Evolutionary conservation across 257 asterid genomes (phyloP), one percentile per base, ranked within the genome.

Genomic region (Sherardia arvensis): DNA sequence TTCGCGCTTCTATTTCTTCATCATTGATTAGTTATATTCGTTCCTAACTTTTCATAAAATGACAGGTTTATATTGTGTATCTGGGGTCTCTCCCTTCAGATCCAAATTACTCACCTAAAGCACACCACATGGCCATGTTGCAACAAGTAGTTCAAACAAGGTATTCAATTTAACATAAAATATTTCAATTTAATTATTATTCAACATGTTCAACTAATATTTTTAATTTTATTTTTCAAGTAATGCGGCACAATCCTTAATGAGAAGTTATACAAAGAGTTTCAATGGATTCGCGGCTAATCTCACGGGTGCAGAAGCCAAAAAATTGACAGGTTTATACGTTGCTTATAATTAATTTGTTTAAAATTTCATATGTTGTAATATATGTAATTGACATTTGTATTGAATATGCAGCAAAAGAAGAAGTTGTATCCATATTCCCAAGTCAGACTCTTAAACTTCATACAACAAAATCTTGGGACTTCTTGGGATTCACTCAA

Each of bases 401-500:
- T 25, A 8, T 20, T 3, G 28, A 12, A 20, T 22, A 4, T 8
- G 8, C 8, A 53, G 57, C 14, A 18, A 22, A 53, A 10, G 28
- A 53, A 8, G 9, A 22, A 7, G 57, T 53, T 25, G 57, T 53
- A 14, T 20, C 57, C 1, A 7, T 79, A 14, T 76, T 79, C 10
- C 81, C 81, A 5, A 66, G 76, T 56, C 60, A 3, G 70, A 70
- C 57, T 40, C 43, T 22, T 11, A 61, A 72, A 11, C 81, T 57
- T 28, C 57, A 70, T 25, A 78, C 87, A 0, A n/a, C n/a, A n/a
- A n/a, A n/a, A n/a, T n/a, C n/a, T n/a, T n/a, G n/a, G n/a, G n/a
- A n/a, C n/a, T n/a, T 81, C 74, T 26, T 72, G 65, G 75, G 84
- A 14, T 43, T 76, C 6, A 21, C 69, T 6, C 58, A 66, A 36